Evolutionary conservation across 2,329 filamentous ascomycete species (phyloP), one percentile per base, ranked within the genome.

Genomic region (Dactylellina cionopaga): DNA sequence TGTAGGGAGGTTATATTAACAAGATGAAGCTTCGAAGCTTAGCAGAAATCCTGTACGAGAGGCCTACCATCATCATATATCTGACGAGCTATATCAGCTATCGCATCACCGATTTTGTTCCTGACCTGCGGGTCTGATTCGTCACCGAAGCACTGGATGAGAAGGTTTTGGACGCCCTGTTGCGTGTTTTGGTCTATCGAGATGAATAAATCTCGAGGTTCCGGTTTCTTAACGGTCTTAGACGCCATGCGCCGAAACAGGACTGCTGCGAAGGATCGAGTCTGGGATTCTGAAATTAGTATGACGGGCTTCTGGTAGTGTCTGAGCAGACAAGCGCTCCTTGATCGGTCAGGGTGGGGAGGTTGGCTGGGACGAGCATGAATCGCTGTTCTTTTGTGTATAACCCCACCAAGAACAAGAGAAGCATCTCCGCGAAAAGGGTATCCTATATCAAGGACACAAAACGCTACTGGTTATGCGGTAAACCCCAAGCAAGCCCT

Each of bases 81-180:
- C 83, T 99, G 92, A 78, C 95, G 88, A 44, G 94, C 95, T 72
- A 99, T 85, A 82, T 99, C 95, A 22, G 95, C 95, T 74, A 98
- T 91, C n/a, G 94, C 92, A 82, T 99, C 95, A 77, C 93, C 95
- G 79, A 98, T 91, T 82, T 99, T 99, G 83, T 96, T 95, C 78
- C 95, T 87, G 47, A 96, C 91, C 37, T 87, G 84, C 74, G 88
- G 86, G 74, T 90, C 87, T 19, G 86, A 83, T 82, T 98, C 95
- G 74, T 84, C 71, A 17, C 73, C 73, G 56, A 78, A 78, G 58
- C 69, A 75, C 24, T 75, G 74, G 10, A 78, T 66, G 31, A 78
- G 54, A 33, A 76, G 55, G 15, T 52, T 66, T 52, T 75, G 64
- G 33, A 78, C 75, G 39, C 75, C 71, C 7, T 74, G 41, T 62